These are phyloP conservation scores for Obba rivulosa DNA, from an alignment of 768 basidiomycete species.

Conservation along the genomic window DNA sequence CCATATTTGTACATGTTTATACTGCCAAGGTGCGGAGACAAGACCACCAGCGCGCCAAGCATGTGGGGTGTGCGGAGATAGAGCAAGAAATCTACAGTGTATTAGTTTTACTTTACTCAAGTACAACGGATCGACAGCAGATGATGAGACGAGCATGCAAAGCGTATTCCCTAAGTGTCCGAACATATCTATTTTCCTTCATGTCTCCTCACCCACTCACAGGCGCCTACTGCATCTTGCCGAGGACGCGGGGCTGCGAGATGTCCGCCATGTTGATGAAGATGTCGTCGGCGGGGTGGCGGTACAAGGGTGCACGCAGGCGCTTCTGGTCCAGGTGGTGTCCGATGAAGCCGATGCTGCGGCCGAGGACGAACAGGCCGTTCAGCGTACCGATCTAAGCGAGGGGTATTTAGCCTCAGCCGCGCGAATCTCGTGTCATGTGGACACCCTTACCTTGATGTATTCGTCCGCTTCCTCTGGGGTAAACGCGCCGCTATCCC, in stretches of 20 bases:
- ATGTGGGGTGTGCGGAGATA: too few relatives aligned
- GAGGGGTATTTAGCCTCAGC: background rate
- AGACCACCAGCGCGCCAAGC: too few relatives aligned
- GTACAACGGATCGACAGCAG: too few relatives aligned
- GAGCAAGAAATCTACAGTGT: too few relatives aligned
- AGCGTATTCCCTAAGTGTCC: background rate
- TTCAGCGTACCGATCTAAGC: constrained; percentile 82
- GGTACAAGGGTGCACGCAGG: constrained; percentile 87
- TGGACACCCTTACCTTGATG: constrained; percentile 54
- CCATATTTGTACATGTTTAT: too few relatives aligned
- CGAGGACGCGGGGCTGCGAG: constrained; percentile 75
- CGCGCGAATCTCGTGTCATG: background rate
- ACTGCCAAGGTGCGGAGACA: too few relatives aligned
- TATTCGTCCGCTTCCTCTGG: constrained; percentile 96
- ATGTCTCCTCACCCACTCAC: background rate
- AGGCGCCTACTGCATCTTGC: constrained; percentile 24
- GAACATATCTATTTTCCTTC: background rate
- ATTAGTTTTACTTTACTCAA: too few relatives aligned
- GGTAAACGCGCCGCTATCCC: constrained; percentile 90
- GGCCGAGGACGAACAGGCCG: constrained; percentile 94
- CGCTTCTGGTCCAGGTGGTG: constrained; percentile 97
- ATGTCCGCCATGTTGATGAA: constrained; percentile 92
- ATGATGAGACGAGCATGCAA: background rate
- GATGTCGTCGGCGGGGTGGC: constrained; percentile 93
- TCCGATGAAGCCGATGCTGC: constrained; percentile 96